These are phyloP conservation scores for Knoxia roxburghii DNA, from an alignment of 257 asterid genomes.

Conservation along the genomic window DNA sequence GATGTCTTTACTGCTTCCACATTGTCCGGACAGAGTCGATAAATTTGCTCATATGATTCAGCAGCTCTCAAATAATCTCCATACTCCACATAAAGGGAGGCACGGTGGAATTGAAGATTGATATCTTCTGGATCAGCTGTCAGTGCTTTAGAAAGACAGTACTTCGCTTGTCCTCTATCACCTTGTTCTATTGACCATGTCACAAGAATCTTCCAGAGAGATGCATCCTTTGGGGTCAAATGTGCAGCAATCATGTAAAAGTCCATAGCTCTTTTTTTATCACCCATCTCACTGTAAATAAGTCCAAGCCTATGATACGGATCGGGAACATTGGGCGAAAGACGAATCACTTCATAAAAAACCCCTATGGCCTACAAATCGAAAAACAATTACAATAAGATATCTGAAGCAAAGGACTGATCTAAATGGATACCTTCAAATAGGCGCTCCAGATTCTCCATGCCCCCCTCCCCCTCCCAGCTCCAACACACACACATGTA, in stretches of 20 bases:
- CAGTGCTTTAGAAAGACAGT: slow-evolving; percentile 71
- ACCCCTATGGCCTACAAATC: slow-evolving; percentile 55
- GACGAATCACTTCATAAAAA: slow-evolving; percentile 64
- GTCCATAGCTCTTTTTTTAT: slow-evolving; percentile 52
- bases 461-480: no score
- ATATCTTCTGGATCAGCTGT: slow-evolving; percentile 73
- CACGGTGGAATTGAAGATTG: slow-evolving; percentile 54
- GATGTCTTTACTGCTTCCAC: slow-evolving; percentile 45
- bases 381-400: slow-evolving; percentile 21
- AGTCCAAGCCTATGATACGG: slow-evolving; percentile 80
- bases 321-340: slow-evolving; percentile 71
- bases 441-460: no score
- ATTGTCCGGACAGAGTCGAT: slow-evolving; percentile 51
- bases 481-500: no score
- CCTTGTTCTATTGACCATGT: slow-evolving; percentile 58
- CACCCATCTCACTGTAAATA: slow-evolving; percentile 50
- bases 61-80: slow-evolving; percentile 69
- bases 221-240: slow-evolving; percentile 63
- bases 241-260: slow-evolving; percentile 88
- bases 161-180: slow-evolving; percentile 59
- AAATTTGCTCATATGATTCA: slow-evolving; percentile 63
- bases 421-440: slow-evolving; percentile 6
- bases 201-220: slow-evolving; percentile 78
- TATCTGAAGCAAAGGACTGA: slow-evolving; percentile 10
- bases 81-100: slow-evolving; percentile 58